Evolutionary conservation across 176 grass and related monocot genomes (phyloP).

Genomic region (Bothriochloa decipiens): DNA sequence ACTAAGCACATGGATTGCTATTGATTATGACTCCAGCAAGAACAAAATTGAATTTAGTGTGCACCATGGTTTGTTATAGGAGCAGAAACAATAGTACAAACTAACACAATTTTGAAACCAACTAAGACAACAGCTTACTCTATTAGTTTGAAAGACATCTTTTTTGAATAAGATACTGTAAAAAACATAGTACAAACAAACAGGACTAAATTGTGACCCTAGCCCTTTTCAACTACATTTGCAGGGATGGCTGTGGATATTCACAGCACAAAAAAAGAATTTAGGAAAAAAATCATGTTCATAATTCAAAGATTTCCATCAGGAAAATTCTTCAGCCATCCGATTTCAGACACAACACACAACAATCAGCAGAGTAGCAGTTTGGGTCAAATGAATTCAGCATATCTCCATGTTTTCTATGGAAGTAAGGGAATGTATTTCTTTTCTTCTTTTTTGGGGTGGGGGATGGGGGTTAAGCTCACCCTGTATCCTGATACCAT

Average conservation of each 20-base stretch:
- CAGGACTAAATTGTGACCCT: not conserved
- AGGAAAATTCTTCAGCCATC: not conserved
- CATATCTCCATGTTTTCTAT: not conserved
- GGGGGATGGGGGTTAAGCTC: not conserved
- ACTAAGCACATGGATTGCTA: too few relatives aligned
- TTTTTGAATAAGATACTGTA: not conserved
- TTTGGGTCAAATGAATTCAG: slow-evolving; percentile 4
- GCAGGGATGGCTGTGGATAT: not conserved
- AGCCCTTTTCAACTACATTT: not conserved
- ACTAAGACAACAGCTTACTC: not conserved
- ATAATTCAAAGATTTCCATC: not conserved
- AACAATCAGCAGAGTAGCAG: not conserved
- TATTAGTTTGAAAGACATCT: not conserved
- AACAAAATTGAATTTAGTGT: too few relatives aligned
- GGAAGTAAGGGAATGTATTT: not conserved
- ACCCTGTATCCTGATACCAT: not conserved
- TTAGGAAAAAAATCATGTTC: not conserved
- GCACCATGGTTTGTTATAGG: too few relatives aligned
- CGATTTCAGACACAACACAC: not conserved
- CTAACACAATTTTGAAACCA: not conserved
- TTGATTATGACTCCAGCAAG: too few relatives aligned
- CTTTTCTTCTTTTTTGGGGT: not conserved
- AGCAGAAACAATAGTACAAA: too few relatives aligned
- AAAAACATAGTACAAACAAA: not conserved
- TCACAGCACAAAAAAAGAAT: not conserved